Percentiles rank a stretch among this genome's conserved stretches.
These are phyloP conservation scores for Trypethelium eluteriae DNA, from an alignment of 495 filamentous ascomycete species.

Conservation along the genomic window DNA sequence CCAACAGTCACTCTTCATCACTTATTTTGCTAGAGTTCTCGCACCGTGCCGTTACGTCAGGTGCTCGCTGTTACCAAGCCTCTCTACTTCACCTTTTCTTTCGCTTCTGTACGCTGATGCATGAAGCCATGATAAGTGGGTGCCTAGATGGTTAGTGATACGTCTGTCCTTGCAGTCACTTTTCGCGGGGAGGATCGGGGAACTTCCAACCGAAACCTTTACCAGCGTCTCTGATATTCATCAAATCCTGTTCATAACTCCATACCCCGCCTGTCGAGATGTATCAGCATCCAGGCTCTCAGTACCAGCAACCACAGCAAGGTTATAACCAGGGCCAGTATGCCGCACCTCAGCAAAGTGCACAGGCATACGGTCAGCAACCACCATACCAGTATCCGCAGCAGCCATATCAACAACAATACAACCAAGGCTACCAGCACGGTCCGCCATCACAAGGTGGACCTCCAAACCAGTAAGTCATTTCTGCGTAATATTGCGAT, in stretches of 20 bases:
- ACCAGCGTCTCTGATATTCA: neutral
- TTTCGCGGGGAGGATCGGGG: neutral
- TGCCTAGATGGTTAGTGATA: neutral
- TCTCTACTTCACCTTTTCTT: neutral
- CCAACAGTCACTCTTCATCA: conserved; percentile 8
- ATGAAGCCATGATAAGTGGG: neutral
- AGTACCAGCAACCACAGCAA: conserved; percentile 23
- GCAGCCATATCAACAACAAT: conserved; percentile 14
- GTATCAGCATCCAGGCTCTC: conserved; percentile 17
- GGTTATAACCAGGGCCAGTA: conserved; percentile 20
- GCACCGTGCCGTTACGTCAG: neutral
- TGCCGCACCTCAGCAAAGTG: neutral
- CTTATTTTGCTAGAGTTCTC: neutral
- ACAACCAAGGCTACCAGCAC: conserved; percentile 17
- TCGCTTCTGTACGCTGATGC: too few species aligned
- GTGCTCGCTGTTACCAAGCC: neutral
- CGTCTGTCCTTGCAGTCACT: conserved; percentile 1
- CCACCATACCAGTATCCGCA: conserved; percentile 6
- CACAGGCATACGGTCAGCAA: conserved; percentile 14
- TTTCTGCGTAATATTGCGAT: neutral
- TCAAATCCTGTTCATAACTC: neutral
- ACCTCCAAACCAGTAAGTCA: conserved; percentile 26
- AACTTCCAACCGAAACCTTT: neutral
- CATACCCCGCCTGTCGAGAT: neutral
- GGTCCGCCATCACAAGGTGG: conserved; percentile 19